Evolutionary conservation across 179 eudicot species (phyloP), one percentile per base, ranked within the genome.

Genomic region (Drosera spatulata): DNA sequence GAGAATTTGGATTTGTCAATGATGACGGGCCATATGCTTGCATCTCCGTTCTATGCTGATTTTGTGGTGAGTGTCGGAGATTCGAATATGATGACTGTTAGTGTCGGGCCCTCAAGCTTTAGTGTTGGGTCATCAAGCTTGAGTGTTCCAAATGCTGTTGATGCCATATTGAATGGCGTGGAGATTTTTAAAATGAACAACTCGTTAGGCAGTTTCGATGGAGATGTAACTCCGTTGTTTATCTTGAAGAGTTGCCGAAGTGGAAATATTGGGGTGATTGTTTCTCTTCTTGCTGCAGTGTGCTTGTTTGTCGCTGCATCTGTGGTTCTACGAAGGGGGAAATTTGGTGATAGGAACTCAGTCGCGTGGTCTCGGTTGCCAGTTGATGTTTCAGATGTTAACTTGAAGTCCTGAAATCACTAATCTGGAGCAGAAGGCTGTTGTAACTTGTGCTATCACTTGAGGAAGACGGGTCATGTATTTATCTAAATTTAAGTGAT

Each of bases 41-140:
- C 95, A 47, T 79, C 96, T 5, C 98, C 98, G 10, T 80, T 75
- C 60, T 91, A 88, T 67, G 85, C 85, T 64, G 96, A 91, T 79
- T 76, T 85, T n/a, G 73, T 88, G 53, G 82, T 83, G 14, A 73
- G 80, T 59, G 83, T 48, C 14, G 74, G 53, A 48, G 60, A 53
- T 55, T 55, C 63, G 1, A 81, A 81, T 55, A 74, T 76, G 49
- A 41, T 88, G 70, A 68, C 67, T 1, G 74, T 85, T 14, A 74
- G 73, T 50, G 75, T 91, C n/a, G 95, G 91, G 43, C 86, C 33
- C 33, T 22, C 33, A 22, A 22, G 33, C 33, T 22, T 22, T 22
- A 22, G 33, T 22, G 33, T 22, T 22, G 33, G 33, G 33, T 22
- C 90, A 52, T 86, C 96, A 0, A 82, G 75, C 55, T 50, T 13